A percentile compares a stretch with the other conserved stretches of the same genome.
These are phyloP conservation scores for Neurospora intermedia DNA, from an alignment of 495 filamentous ascomycete species.

Conservation along the genomic window DNA sequence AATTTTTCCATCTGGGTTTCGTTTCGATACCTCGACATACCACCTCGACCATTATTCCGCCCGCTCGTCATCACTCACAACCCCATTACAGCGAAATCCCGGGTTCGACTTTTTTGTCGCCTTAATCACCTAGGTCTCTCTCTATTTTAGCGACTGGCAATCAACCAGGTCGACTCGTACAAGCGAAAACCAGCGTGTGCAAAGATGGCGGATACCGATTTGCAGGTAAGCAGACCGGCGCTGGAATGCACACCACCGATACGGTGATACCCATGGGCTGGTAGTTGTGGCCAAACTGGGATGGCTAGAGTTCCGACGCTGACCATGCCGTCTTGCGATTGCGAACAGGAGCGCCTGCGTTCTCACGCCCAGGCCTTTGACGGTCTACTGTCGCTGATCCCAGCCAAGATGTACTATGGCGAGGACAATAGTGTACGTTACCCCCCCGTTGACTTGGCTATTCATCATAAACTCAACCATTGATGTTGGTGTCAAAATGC, in stretches of 20 bases:
- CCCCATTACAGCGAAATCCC: not conserved
- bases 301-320: not conserved
- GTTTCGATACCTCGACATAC: constrained; percentile 7
- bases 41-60: not conserved
- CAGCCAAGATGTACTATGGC: constrained; percentile 84
- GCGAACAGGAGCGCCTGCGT: constrained; percentile 65
- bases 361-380: constrained; percentile 82
- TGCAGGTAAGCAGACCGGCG: constrained; percentile 18
- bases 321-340: constrained; percentile 1
- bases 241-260: not conserved
- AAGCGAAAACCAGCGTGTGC: not conserved
- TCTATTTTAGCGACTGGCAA: not conserved
- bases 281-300: not conserved
- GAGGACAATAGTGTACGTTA: constrained; percentile 75
- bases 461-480: not conserved
- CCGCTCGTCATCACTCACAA: not conserved
- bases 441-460: not conserved
- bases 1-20: constrained; percentile 8
- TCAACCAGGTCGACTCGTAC: not conserved
- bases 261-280: not conserved
- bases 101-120: not conserved
- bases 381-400: constrained; percentile 82
- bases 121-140: not conserved
- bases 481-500: constrained; percentile 8
- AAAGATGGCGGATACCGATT: constrained; percentile 18